Percentiles rank a stretch among this genome's conserved stretches.
These are phyloP conservation scores for Antitrichia curtipendula DNA, from an alignment of 225 moss, liverwort and hornwort genomes.

Conservation along the genomic window DNA sequence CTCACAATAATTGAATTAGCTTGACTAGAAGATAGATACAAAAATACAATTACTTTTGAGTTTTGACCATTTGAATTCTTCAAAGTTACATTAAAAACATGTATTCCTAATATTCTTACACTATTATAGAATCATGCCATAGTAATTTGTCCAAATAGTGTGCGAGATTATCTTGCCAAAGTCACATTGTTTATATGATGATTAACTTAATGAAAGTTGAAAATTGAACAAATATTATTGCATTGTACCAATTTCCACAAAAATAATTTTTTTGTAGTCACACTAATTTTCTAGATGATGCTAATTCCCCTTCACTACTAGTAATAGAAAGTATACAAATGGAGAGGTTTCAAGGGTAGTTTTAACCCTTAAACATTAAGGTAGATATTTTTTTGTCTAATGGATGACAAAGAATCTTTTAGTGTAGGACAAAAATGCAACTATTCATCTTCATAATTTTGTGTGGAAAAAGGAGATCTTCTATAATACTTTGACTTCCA, in stretches of 20 bases:
- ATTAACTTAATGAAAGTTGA: neutral
- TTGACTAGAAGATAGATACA: neutral
- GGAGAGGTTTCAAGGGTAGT: neutral
- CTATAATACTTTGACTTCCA: no score
- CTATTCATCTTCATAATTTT: no score
- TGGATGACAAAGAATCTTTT: no score
- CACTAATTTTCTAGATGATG: neutral
- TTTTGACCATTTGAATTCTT: neutral
- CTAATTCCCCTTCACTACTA: neutral
- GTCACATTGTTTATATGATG: accelerated
- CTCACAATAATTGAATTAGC: neutral
- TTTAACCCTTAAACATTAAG: no score
- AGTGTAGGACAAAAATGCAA: no score
- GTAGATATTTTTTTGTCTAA: no score
- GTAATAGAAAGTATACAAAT: neutral
- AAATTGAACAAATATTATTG: no score
- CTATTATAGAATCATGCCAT: neutral
- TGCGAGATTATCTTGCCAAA: neutral
- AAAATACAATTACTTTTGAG: neutral
- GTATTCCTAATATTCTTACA: neutral
- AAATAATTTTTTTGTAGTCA: neutral
- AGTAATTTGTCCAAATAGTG: neutral
- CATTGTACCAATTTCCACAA: neutral
- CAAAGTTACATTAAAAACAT: no score
- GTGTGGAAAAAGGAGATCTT: no score